Evolutionary conservation across 2,329 filamentous ascomycete species (phyloP), one percentile per base, ranked within the genome.

Genomic region (Pochonia chlamydosporia): DNA sequence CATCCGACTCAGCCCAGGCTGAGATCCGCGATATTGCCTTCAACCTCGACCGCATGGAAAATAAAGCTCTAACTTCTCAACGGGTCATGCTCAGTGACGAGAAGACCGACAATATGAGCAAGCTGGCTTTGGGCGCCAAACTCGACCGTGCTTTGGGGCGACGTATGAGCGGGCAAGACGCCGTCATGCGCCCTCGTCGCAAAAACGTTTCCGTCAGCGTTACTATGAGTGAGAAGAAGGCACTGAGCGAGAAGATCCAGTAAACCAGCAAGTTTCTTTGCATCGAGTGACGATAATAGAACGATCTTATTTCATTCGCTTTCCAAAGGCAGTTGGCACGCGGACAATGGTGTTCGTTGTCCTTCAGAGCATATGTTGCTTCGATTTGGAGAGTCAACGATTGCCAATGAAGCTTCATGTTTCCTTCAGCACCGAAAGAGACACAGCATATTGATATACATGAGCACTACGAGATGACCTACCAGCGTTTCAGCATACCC

Each of bases 131-230:
- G 44, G 87, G 90, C 41, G 90, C 90, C 51, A 96, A 96, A 72
- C 80, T 96, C 35, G 90, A 96, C 65, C 83, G 91, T 51, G 90
- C 91, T 20, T 80, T 96, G 47, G 85, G 85, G 56, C 79, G 90
- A 55, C 81, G 91, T 60, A 93, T 96, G 90, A 85, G 81, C 24
- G 73, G 87, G 56, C 91, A 96, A 68, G 91, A 96, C 60, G 91
- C 91, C 55, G 84, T 88, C 66, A 91, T 93, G 76, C 82, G 85
- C 54, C 79, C 74, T 20, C 68, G 72, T 26, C 59, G 63, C 44
- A 63, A 69, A 57, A 69, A 60, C 43, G 54, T 58, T 26, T 50
- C 51, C 42, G 53, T 53, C 35, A 50, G 41, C 40, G 46, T 50
- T 35, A 42, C 54, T 4, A 36, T 52, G 18, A 52, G 36, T 37